These are phyloP conservation scores for Epichloe gansuensis DNA, from an alignment of 2,329 filamentous ascomycete genomes.

Conservation along the genomic window DNA sequence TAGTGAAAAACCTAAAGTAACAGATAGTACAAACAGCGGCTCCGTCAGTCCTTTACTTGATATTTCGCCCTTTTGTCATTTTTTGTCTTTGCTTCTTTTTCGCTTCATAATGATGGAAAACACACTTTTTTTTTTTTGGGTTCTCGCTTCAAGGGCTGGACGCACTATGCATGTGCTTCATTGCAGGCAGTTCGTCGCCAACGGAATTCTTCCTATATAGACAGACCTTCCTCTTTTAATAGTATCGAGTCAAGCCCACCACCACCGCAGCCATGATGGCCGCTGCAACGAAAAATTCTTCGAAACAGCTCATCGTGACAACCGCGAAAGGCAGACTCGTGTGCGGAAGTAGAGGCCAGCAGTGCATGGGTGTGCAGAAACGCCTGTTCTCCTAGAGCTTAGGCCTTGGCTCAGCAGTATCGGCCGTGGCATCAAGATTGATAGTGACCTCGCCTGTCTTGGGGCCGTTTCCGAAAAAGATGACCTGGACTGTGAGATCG, in stretches of 20 bases:
- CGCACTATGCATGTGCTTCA: background rate
- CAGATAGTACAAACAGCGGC: background rate
- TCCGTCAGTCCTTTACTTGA: background rate
- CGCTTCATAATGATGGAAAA: background rate
- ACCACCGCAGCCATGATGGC: background rate
- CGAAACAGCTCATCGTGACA: background rate
- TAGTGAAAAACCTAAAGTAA: background rate
- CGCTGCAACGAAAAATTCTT: background rate
- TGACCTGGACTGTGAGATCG: constrained; percentile 92
- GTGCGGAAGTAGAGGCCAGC: background rate
- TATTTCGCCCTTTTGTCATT: background rate
- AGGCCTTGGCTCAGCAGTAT: constrained; percentile 22
- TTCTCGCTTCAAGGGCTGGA: background rate
- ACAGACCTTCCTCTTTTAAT: background rate
- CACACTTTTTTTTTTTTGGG: background rate
- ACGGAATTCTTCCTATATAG: background rate
- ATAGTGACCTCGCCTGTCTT: constrained; percentile 67
- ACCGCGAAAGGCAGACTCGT: background rate
- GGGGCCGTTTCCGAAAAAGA: constrained; percentile 84
- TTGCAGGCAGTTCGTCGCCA: background rate
- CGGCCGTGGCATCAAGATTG: constrained; percentile 75
- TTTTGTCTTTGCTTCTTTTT: background rate
- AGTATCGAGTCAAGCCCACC: background rate
- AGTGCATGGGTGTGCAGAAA: background rate
- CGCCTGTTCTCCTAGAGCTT: constrained; percentile 22